These are phyloP conservation scores for Monosporascus sp. DNA, from an alignment of 2,329 filamentous ascomycete species.

Conservation along the genomic window DNA sequence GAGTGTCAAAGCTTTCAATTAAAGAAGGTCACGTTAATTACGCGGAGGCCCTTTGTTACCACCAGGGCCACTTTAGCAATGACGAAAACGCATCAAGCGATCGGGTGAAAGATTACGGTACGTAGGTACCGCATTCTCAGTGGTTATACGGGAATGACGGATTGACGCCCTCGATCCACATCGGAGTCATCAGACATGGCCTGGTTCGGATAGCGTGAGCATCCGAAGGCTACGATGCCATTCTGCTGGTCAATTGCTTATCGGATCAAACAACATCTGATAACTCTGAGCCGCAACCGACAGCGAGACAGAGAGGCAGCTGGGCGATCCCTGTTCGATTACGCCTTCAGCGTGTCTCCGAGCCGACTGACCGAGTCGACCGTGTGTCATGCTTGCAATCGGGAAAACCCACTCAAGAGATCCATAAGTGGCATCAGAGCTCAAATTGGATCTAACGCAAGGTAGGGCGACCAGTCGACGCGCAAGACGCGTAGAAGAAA, in stretches of 20 bases:
- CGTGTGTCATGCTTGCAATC: neutral
- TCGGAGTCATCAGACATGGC: too few species aligned
- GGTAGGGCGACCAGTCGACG: neutral
- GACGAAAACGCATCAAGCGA: too few species aligned
- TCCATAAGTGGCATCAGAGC: neutral
- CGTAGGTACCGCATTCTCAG: neutral
- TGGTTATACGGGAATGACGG: neutral
- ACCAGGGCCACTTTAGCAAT: too few species aligned
- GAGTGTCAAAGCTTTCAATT: too few species aligned
- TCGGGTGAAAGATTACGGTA: too few species aligned
- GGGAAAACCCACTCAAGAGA: neutral
- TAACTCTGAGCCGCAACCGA: neutral
- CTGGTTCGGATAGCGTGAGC: too few species aligned
- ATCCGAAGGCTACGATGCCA: neutral
- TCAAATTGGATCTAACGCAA: too few species aligned
- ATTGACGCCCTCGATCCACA: neutral
- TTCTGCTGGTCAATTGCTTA: slow-evolving; percentile 2
- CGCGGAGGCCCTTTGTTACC: too few species aligned
- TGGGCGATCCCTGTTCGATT: too few species aligned
- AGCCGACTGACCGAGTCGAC: too few species aligned
- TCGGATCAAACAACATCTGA: slow-evolving; percentile 4
- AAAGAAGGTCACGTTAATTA: too few species aligned
- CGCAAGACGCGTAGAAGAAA: neutral
- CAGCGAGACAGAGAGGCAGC: neutral
- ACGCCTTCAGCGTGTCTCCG: too few species aligned